Conservation (phyloP, 805 yeast genomes). For the Kuraishia molischiana region DNA sequence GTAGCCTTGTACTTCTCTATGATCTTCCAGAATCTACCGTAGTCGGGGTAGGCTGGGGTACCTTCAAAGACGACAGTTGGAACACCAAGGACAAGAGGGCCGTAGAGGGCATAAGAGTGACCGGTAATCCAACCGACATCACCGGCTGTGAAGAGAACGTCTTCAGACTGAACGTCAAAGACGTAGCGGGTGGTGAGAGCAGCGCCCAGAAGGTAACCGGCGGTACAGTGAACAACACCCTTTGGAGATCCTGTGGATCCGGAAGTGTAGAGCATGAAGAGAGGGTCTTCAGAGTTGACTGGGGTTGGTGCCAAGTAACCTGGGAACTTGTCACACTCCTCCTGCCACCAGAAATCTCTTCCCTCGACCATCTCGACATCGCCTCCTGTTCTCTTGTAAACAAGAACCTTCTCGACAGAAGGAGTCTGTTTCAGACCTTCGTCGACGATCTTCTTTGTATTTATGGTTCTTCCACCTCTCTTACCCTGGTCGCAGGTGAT, state of each 20-base stretch:
- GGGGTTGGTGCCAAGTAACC: conserved; percentile 82
- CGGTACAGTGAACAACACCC: conserved; percentile 94
- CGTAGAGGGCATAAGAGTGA: conserved; percentile 91
- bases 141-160: conserved; percentile 91
- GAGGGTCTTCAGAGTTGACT: conserved; percentile 87
- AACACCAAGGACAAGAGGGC: conserved; percentile 83
- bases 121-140: conserved; percentile 99
- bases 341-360: conserved; percentile 96
- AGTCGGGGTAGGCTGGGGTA: conserved; percentile 95
- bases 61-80: conserved; percentile 93
- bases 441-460: conserved; percentile 90
- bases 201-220: conserved; percentile 91
- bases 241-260: conserved; percentile 98
- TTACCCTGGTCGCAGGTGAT: conserved; percentile 93
- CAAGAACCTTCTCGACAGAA: conserved; percentile 73
- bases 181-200: conserved; percentile 85
- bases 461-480: conserved; percentile 91
- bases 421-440: conserved; percentile 78
- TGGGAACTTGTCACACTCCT: conserved; percentile 71
- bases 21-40: conserved; percentile 94
- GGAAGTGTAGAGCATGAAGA: conserved; percentile 91
- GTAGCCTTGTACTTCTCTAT: conserved; percentile 86
- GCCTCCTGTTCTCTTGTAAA: conserved; percentile 80
- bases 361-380: conserved; percentile 64
- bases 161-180: conserved; percentile 85